Conservation (phyloP, 1,284 basidiomycete species). For the Trametes sp. region DNA sequence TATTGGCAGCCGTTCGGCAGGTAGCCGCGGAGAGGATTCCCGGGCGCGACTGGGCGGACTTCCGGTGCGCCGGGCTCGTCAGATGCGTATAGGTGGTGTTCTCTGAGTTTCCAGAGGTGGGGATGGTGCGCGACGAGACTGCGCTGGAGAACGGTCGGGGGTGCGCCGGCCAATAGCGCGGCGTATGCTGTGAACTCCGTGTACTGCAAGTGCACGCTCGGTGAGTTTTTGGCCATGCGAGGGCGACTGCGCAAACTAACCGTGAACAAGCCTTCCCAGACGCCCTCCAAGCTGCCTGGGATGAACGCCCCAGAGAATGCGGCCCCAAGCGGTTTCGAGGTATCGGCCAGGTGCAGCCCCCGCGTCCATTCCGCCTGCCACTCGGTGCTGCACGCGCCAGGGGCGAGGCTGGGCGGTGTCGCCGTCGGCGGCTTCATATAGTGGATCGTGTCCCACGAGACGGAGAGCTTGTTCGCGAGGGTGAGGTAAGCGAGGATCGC, state of each 20-base stretch:
- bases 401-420: slow-evolving; percentile 44
- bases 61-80: slow-evolving; percentile 24
- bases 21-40: slow-evolving; percentile 55
- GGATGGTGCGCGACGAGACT: slow-evolving; percentile 70
- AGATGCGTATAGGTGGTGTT: slow-evolving; percentile 62
- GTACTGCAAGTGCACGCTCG: slow-evolving; percentile 54
- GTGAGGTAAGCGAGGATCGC: slow-evolving; percentile 75
- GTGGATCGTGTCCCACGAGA: slow-evolving; percentile 38
- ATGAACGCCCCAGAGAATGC: slow-evolving; percentile 54
- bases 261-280: slow-evolving; percentile 80
- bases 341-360: slow-evolving; percentile 50
- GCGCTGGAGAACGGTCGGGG: slow-evolving; percentile 61
- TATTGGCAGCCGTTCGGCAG: slow-evolving; percentile 58
- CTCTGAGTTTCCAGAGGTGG: slow-evolving; percentile 81
- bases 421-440: slow-evolving; percentile 48
- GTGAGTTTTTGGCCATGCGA: background rate
- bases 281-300: slow-evolving; percentile 73
- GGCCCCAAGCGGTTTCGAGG: slow-evolving; percentile 40
- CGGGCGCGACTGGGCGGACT: slow-evolving; percentile 40
- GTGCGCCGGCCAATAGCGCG: slow-evolving; percentile 65
- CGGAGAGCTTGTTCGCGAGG: slow-evolving; percentile 53
- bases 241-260: slow-evolving; percentile 51
- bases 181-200: slow-evolving; percentile 76
- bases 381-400: slow-evolving; percentile 35
- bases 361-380: slow-evolving; percentile 63